Evolutionary conservation across 2,329 filamentous ascomycete species (phyloP), one percentile per base, ranked within the genome.

Genomic region (Cytospora mali): DNA sequence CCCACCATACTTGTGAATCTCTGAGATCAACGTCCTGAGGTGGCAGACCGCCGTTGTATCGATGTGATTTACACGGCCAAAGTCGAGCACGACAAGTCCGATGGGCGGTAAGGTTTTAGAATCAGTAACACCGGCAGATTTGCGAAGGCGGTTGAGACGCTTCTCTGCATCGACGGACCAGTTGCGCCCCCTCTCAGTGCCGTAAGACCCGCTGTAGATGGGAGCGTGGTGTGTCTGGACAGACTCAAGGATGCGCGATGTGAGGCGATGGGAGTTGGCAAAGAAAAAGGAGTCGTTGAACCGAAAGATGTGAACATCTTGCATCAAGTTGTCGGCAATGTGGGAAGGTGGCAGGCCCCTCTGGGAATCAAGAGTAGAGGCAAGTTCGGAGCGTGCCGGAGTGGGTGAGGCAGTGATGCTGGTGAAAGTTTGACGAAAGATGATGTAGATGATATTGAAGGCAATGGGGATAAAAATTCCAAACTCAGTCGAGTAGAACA

Each of bases 371-470:
- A 73, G 64, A 6, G 69, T 67, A 14, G 65, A 59, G 11, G 66
- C 66, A 57, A 71, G 67, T 58, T 65, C 74, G 50, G 70, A 75
- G 61, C 71, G 53, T 23, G 74, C 64, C 39, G 73, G 62, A 27
- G 66, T 62, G 16, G 67, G 62, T n/a, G 68, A 66, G 18, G 75
- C 62, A 63, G 71, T 72, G 50, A 79, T 72, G 10, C 75, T 75
- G 1, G 78, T 76, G 70, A 88, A 88, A 1, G 84, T 83, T n/a
- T 82, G 79, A 3, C 83, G 81, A 0, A 88, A 76, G 1, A 88
- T 74, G 29, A 84, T 80, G 70, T 86, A 87, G 61, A 84, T 81
- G 33, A 88, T 81, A 69, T 83, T 88, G 80, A 89, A 90, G 9
- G 80, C 84, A 1, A 88, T 85, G 1, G 84, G 81, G 23, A 76